phyloP scores from a whole-genome alignment of 768 basidiomycete species.

The Tulasnella sp. region DNA sequence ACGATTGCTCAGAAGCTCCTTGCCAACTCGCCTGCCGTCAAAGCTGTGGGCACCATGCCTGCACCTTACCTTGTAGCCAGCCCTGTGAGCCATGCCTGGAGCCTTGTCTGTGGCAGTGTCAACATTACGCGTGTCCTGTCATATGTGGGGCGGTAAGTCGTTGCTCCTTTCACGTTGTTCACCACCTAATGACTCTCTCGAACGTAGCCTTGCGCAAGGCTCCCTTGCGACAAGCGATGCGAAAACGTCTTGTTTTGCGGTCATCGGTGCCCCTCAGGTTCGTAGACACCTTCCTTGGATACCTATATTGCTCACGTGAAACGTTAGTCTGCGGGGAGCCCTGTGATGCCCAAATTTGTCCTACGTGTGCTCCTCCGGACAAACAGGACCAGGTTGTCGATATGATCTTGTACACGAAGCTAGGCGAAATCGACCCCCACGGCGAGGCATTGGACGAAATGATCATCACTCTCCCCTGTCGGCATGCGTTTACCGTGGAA shows the following conservation, averaged over 20 bases:
- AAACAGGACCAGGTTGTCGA: slow-evolving; percentile 40
- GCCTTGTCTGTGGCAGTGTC: slow-evolving; percentile 47
- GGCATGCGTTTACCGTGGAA: slow-evolving; percentile 58
- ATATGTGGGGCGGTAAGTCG: slow-evolving; percentile 54
- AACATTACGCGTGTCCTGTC: slow-evolving; percentile 44
- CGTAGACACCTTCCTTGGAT: slow-evolving; percentile 14
- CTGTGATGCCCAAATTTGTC: slow-evolving; percentile 44
- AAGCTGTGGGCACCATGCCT: slow-evolving; percentile 41
- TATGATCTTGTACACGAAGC: slow-evolving; percentile 39
- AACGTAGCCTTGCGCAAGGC: slow-evolving; percentile 44
- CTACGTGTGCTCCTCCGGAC: slow-evolving; percentile 34
- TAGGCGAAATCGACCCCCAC: slow-evolving; percentile 38
- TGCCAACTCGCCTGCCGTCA: slow-evolving; percentile 43
- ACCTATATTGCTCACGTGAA: slow-evolving; percentile 13
- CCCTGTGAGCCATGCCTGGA: slow-evolving; percentile 54
- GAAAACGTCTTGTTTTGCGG: slow-evolving; percentile 40
- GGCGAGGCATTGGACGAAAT: slow-evolving; percentile 35
- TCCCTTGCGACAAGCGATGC: slow-evolving; percentile 52
- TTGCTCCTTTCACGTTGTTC: not conserved
- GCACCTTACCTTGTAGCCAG: slow-evolving; percentile 36
- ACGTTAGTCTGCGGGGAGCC: slow-evolving; percentile 54
- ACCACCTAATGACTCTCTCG: not conserved
- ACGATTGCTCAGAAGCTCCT: slow-evolving; percentile 33
- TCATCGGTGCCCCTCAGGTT: slow-evolving; percentile 56
- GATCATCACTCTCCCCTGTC: slow-evolving; percentile 47